Evolutionary conservation across 2,329 filamentous ascomycete species (phyloP).

Genomic region (Tolypocladium tundrense): DNA sequence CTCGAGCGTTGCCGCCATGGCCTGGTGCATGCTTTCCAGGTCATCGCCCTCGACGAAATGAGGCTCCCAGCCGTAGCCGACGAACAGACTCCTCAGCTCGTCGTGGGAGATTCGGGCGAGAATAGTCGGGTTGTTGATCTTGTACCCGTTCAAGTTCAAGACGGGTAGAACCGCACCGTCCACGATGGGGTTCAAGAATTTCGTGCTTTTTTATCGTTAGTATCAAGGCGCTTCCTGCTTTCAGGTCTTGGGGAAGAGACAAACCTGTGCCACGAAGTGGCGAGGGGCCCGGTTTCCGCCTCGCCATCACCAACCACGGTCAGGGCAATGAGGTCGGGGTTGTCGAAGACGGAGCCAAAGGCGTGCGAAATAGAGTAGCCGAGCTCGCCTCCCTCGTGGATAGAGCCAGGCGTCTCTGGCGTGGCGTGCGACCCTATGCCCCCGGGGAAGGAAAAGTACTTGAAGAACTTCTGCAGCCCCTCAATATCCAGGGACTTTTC

Average conservation of each 20-base stretch:
- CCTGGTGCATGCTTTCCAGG: conserved; percentile 66
- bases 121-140: conserved; percentile 72
- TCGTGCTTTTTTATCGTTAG: conserved; percentile 37
- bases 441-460: conserved; percentile 73
- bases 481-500: conserved; percentile 59
- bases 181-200: conserved; percentile 70
- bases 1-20: conserved; percentile 69
- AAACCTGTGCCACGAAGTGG: conserved; percentile 62
- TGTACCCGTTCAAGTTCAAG: conserved; percentile 73
- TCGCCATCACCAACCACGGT: conserved; percentile 76
- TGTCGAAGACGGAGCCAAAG: conserved; percentile 66
- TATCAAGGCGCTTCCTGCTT: neutral
- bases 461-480: conserved; percentile 68
- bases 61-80: conserved; percentile 68
- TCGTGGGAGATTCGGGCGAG: conserved; percentile 64
- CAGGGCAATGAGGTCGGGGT: conserved; percentile 63
- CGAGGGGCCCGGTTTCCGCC: conserved; percentile 69
- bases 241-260: neutral
- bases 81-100: conserved; percentile 58
- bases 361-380: conserved; percentile 75
- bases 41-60: conserved; percentile 75
- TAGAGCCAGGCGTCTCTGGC: conserved; percentile 65
- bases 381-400: conserved; percentile 72
- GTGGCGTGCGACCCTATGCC: conserved; percentile 71
- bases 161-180: conserved; percentile 71